phyloP scores from a whole-genome alignment of 208 protist species.

The Acanthamoeba culbertsoni region DNA sequence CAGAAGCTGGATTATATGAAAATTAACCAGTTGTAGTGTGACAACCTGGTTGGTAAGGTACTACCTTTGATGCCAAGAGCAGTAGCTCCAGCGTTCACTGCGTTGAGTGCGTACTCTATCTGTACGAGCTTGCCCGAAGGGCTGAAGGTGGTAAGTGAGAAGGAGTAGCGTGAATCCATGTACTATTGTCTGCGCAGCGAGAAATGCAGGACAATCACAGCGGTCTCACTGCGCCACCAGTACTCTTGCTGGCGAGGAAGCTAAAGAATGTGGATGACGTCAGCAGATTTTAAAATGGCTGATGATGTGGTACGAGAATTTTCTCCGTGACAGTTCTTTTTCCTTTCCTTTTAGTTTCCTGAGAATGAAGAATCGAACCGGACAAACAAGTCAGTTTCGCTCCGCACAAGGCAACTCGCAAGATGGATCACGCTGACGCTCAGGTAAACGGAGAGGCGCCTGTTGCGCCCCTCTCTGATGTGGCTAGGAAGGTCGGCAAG shows the following conservation, averaged over 20 bases:
- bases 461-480: neutral
- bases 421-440: neutral
- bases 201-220: neutral
- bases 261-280: neutral
- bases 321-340: neutral
- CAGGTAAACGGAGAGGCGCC: neutral
- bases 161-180: conserved; percentile 74
- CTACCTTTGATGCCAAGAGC: conserved; percentile 88
- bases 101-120: conserved; percentile 99
- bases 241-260: neutral
- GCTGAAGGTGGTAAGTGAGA: conserved; percentile 99
- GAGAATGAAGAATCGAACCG: neutral
- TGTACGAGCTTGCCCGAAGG: conserved; percentile 99
- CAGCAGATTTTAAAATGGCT: too few species aligned
- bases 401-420: neutral
- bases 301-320: too few species aligned
- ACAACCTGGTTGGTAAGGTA: neutral
- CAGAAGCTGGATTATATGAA: conserved; percentile 82
- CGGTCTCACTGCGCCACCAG: neutral
- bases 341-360: neutral
- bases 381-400: neutral
- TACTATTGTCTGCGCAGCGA: neutral
- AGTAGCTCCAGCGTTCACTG: conserved; percentile 90
- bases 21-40: neutral
- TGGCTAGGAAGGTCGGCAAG: conserved; percentile 6